Percentiles rank a stretch among this genome's conserved stretches.
Evolutionary conservation across 2,329 filamentous ascomycete genomes (phyloP).

Genomic region (Albifimbria verrucaria): DNA sequence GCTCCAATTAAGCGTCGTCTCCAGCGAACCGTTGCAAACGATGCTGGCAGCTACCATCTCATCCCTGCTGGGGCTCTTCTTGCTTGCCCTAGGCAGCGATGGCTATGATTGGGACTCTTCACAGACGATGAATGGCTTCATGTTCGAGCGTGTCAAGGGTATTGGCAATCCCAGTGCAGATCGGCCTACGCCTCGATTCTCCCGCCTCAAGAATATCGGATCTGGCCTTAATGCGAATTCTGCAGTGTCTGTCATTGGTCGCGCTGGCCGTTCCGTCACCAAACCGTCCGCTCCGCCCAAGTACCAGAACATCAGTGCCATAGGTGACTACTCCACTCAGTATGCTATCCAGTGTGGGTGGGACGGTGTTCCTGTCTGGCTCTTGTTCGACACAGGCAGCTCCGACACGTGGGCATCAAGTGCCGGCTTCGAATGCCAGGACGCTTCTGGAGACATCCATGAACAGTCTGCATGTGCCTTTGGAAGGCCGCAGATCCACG

Average conservation of each 20-base stretch:
- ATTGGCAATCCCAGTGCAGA: slow-evolving; percentile 22
- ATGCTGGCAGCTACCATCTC: slow-evolving; percentile 6
- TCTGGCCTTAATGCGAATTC: slow-evolving; percentile 18
- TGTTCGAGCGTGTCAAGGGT: slow-evolving; percentile 31
- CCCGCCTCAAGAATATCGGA: slow-evolving; percentile 30
- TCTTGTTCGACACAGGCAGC: slow-evolving; percentile 49
- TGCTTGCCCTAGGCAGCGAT: neutral
- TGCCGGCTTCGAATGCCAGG: slow-evolving; percentile 38
- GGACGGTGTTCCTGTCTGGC: slow-evolving; percentile 34
- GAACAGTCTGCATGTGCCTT: slow-evolving; percentile 36
- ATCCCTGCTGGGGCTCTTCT: slow-evolving; percentile 1
- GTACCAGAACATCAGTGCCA: slow-evolving; percentile 35
- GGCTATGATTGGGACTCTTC: slow-evolving; percentile 27
- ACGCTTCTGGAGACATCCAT: slow-evolving; percentile 26
- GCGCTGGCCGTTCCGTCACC: slow-evolving; percentile 11
- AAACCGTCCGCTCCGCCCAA: slow-evolving; percentile 9
- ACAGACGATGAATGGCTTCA: slow-evolving; percentile 33
- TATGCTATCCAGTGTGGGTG: slow-evolving; percentile 39
- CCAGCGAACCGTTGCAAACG: neutral
- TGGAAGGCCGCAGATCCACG: slow-evolving; percentile 32
- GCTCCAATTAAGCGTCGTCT: neutral
- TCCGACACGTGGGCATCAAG: slow-evolving; percentile 48
- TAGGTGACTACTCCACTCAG: slow-evolving; percentile 36
- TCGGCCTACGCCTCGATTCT: slow-evolving; percentile 23
- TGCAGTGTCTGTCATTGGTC: slow-evolving; percentile 25